Evolutionary conservation across 108 stramenopile genomes (phyloP).

Genomic region (Fistulifera pelliculosa): DNA sequence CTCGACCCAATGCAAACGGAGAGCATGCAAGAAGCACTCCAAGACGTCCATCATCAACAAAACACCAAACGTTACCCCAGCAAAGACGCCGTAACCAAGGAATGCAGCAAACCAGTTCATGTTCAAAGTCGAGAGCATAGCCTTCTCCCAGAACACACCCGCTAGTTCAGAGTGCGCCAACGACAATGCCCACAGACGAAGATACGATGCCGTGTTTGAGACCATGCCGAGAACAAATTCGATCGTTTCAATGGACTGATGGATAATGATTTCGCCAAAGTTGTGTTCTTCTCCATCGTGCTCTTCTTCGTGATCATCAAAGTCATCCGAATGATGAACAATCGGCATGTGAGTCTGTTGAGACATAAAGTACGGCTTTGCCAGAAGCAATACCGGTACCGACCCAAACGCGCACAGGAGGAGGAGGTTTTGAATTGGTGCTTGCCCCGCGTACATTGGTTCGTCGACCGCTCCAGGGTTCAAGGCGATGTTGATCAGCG

Average conservation of each 20-base stretch:
- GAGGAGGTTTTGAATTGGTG: conserved; percentile 74
- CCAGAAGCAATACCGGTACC: conserved; percentile 89
- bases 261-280: conserved; percentile 89
- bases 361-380: conserved; percentile 85
- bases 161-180: conserved; percentile 98
- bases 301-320: conserved; percentile 45
- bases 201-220: conserved; percentile 98
- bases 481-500: conserved; percentile 96
- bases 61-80: conserved; percentile 93
- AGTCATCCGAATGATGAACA: conserved; percentile 39
- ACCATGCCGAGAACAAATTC: conserved; percentile 99
- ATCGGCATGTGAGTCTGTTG: conserved; percentile 36
- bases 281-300: conserved; percentile 78
- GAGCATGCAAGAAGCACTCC: conserved; percentile 98
- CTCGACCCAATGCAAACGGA: conserved; percentile 99
- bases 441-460: conserved; percentile 91
- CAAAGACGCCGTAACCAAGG: conserved; percentile 94
- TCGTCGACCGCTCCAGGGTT: conserved; percentile 89
- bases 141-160: conserved; percentile 97
- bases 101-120: conserved; percentile 86
- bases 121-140: conserved; percentile 88
- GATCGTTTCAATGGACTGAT: conserved; percentile 98
- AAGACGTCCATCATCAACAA: conserved; percentile 97
- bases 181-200: conserved; percentile 98
- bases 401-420: conserved; percentile 82